A percentile compares a stretch with the other conserved stretches of the same genome.
These are phyloP conservation scores for Evernia prunastri DNA, from an alignment of 495 filamentous ascomycete genomes.

Conservation along the genomic window DNA sequence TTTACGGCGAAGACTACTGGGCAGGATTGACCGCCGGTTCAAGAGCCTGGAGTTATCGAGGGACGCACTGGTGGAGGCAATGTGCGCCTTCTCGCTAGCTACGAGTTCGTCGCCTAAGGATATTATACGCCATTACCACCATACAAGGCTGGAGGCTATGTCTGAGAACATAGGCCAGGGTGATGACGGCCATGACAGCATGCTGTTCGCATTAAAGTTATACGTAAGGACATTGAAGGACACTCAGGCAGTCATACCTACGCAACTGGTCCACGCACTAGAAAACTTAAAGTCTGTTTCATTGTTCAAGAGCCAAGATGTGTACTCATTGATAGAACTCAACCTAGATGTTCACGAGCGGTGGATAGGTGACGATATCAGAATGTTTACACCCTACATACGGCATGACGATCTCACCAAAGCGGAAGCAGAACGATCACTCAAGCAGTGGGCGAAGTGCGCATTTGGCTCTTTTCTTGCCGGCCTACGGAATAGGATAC, in stretches of 20 bases:
- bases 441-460: constrained; percentile 66
- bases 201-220: constrained; percentile 58
- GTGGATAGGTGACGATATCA: constrained; percentile 80
- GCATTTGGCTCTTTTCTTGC: constrained; percentile 59
- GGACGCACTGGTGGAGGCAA: constrained; percentile 56
- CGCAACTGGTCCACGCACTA: constrained; percentile 64
- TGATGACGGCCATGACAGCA: constrained; percentile 36
- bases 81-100: constrained; percentile 76
- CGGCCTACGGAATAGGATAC: constrained; percentile 51
- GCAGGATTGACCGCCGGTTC: constrained; percentile 62
- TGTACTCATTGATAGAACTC: constrained; percentile 60
- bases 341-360: constrained; percentile 73
- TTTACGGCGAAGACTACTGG: constrained; percentile 54
- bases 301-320: constrained; percentile 60
- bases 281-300: constrained; percentile 59
- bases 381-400: constrained; percentile 84
- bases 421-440: constrained; percentile 54
- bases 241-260: constrained; percentile 67
- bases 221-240: constrained; percentile 72
- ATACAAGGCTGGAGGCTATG: constrained; percentile 62
- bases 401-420: constrained; percentile 72
- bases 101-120: constrained; percentile 78
- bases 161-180: constrained; percentile 46
- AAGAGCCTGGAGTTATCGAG: constrained; percentile 43
- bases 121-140: constrained; percentile 73